Conservation (phyloP, 2,329 filamentous ascomycete genomes). For the Trichoderma endophyticum region DNA sequence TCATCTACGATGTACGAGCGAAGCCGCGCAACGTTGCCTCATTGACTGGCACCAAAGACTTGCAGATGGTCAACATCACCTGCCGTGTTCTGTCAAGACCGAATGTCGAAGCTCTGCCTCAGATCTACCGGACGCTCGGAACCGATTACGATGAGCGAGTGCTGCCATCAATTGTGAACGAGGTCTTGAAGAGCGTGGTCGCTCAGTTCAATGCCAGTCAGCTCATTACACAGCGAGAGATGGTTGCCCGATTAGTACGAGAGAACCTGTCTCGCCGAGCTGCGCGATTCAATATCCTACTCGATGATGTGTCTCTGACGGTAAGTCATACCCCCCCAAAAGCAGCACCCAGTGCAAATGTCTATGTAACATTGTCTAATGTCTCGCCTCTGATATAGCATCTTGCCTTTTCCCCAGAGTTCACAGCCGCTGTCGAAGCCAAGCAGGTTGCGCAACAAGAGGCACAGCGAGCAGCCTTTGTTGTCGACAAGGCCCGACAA, state of each 20-base stretch:
- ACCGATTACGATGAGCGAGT: conserved; percentile 97
- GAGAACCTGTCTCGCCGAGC: conserved; percentile 90
- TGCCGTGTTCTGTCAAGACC: conserved; percentile 97
- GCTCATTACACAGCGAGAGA: conserved; percentile 98
- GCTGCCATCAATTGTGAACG: conserved; percentile 95
- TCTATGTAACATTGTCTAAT: neutral
- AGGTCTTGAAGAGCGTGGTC: conserved; percentile 97
- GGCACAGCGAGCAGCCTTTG: conserved; percentile 92
- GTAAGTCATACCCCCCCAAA: conserved; percentile 48
- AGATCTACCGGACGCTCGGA: conserved; percentile 95
- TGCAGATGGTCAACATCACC: conserved; percentile 99
- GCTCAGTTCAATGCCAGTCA: conserved; percentile 99
- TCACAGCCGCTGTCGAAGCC: conserved; percentile 69
- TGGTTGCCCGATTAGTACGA: conserved; percentile 83
- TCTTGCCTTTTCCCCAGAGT: conserved; percentile 70
- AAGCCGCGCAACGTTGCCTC: conserved; percentile 96
- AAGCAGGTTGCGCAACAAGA: conserved; percentile 84
- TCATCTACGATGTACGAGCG: conserved; percentile 96
- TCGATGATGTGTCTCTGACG: conserved; percentile 96
- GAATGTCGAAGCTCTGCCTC: conserved; percentile 80
- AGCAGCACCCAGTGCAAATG: neutral
- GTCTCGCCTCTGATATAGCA: conserved; percentile 43
- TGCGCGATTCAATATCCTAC: conserved; percentile 92
- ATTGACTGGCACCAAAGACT: conserved; percentile 95
- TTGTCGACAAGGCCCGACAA: conserved; percentile 97